Percentiles rank a stretch among this genome's conserved stretches.
Evolutionary conservation across 1,284 basidiomycete genomes (phyloP).

Genomic region (Trichosporon inkin): DNA sequence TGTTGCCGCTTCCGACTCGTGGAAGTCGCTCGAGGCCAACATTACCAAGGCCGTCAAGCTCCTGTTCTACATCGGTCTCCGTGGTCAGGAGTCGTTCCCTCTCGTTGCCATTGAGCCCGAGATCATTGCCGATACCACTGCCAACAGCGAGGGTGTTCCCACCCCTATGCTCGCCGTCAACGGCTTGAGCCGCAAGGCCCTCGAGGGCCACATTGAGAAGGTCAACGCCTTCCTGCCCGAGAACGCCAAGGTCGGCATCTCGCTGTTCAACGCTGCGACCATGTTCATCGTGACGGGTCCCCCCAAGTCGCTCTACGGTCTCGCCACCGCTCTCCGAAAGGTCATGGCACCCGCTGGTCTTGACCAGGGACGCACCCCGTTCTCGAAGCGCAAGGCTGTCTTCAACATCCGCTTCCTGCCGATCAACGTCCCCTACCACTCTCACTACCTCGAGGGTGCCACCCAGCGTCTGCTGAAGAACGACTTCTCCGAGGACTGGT

Average conservation of each 20-base stretch:
- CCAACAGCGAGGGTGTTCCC: slow-evolving; percentile 88
- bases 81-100: slow-evolving; percentile 94
- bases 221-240: slow-evolving; percentile 80
- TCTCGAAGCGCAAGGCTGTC: slow-evolving; percentile 89
- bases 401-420: slow-evolving; percentile 92
- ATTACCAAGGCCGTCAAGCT: slow-evolving; percentile 78
- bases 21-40: slow-evolving; percentile 70
- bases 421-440: slow-evolving; percentile 94
- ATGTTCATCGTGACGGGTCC: slow-evolving; percentile 93
- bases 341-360: slow-evolving; percentile 77
- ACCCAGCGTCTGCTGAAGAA: slow-evolving; percentile 67
- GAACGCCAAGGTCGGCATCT: slow-evolving; percentile 76
- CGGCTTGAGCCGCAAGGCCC: slow-evolving; percentile 71
- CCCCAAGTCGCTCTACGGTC: slow-evolving; percentile 84
- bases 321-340: slow-evolving; percentile 85
- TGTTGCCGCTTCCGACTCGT: slow-evolving; percentile 72
- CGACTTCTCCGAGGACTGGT: slow-evolving; percentile 84
- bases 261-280: slow-evolving; percentile 85
- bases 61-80: slow-evolving; percentile 89
- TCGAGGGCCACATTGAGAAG: slow-evolving; percentile 76
- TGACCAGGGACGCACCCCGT: slow-evolving; percentile 90
- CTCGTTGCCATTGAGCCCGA: slow-evolving; percentile 81
- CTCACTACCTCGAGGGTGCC: slow-evolving; percentile 71
- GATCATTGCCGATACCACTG: slow-evolving; percentile 80
- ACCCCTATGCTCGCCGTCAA: slow-evolving; percentile 90